phyloP scores from a whole-genome alignment of 1,139 yeast genomes.

The Magnusiomyces paraingens region DNA sequence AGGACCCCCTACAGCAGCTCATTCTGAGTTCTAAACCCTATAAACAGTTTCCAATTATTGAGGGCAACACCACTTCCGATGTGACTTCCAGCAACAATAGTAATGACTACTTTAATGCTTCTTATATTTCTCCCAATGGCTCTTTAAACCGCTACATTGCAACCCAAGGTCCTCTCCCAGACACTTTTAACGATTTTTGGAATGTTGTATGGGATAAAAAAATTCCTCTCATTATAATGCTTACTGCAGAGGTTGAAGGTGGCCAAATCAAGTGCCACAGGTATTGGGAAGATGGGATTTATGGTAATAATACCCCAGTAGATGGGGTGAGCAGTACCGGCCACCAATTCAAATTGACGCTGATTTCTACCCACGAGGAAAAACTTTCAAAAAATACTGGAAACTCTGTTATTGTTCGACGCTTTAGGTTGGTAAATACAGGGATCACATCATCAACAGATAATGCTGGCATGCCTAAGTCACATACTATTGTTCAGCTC shows the following conservation, averaged over 20 bases:
- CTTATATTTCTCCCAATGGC: slow-evolving; percentile 39
- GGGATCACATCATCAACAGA: background rate
- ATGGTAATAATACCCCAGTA: slow-evolving; percentile 22
- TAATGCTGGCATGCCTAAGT: background rate
- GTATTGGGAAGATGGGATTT: slow-evolving; percentile 43
- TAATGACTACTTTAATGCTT: slow-evolving; percentile 57
- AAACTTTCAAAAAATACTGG: slow-evolving; percentile 12
- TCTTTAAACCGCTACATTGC: slow-evolving; percentile 54
- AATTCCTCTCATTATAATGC: slow-evolving; percentile 59
- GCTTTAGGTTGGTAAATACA: slow-evolving; percentile 14
- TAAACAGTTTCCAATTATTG: background rate
- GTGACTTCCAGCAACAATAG: background rate
- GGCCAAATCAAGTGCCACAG: slow-evolving; percentile 50
- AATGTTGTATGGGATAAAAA: slow-evolving; percentile 57
- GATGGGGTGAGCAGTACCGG: no score
- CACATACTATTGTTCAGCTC: slow-evolving; percentile 47
- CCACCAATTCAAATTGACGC: slow-evolving; percentile 8
- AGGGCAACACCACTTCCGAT: background rate
- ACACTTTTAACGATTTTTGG: slow-evolving; percentile 80
- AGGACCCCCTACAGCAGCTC: background rate
- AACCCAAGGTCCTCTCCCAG: slow-evolving; percentile 77
- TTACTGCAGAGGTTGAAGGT: slow-evolving; percentile 53
- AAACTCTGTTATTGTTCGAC: slow-evolving; percentile 20
- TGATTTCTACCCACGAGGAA: slow-evolving; percentile 9
- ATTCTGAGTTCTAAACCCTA: background rate